Percentiles rank a stretch among this genome's conserved stretches.
Conservation (phyloP, 176 grass and related monocot genomes). For the Puccinellia tenuiflora region DNA sequence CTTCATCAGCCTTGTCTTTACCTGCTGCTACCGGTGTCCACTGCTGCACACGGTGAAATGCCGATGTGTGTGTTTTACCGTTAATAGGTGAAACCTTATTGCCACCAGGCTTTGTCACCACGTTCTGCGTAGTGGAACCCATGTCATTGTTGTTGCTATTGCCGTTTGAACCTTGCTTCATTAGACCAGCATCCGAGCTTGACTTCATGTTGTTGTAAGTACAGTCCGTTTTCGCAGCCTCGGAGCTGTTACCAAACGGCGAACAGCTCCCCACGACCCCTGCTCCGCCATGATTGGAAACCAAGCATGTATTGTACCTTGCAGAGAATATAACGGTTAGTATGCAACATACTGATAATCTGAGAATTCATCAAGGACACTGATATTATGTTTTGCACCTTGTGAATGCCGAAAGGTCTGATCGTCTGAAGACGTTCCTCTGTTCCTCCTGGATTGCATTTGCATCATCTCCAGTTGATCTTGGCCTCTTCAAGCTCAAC, state of each 20-base stretch:
- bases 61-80: constrained; percentile 44
- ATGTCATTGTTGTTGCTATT: constrained; percentile 78
- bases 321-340: constrained; percentile 64
- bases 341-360: constrained; percentile 32
- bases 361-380: constrained; percentile 33
- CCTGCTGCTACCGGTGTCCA: constrained; percentile 13
- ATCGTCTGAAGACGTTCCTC: constrained; percentile 61
- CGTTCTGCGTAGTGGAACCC: constrained; percentile 76
- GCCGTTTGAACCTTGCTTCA: constrained; percentile 73
- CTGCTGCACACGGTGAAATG: constrained; percentile 66
- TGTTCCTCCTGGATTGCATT: constrained; percentile 42
- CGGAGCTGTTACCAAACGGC: constrained; percentile 55
- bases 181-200: constrained; percentile 39
- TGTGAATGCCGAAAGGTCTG: constrained; percentile 59
- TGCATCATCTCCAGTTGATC: constrained; percentile 30
- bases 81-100: constrained; percentile 48
- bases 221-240: constrained; percentile 57
- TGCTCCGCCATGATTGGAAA: constrained; percentile 52
- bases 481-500: constrained; percentile 67
- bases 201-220: constrained; percentile 54
- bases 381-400: constrained; percentile 86
- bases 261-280: constrained; percentile 59
- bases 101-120: constrained; percentile 35
- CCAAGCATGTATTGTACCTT: constrained; percentile 75
- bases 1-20: constrained; percentile 34